Percentiles rank a stretch among this genome's conserved stretches.
Evolutionary conservation across 306 rosid genomes (phyloP).

Genomic region (Herpetospermum pedunculosum): DNA sequence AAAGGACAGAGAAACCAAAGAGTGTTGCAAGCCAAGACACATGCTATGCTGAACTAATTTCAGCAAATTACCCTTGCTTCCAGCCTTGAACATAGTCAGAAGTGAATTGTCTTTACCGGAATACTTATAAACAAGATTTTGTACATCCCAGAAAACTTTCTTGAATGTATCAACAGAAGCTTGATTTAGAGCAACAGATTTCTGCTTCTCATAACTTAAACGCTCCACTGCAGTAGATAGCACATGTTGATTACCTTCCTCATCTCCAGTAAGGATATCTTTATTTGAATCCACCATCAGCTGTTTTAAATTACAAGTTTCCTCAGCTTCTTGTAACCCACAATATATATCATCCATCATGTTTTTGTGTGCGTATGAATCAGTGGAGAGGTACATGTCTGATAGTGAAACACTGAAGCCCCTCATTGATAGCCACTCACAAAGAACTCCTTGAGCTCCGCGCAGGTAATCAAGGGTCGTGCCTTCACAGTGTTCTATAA

Average conservation of each 20-base stretch:
- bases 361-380: conserved; percentile 45
- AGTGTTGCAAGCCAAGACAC: conserved; percentile 94
- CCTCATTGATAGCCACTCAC: conserved; percentile 78
- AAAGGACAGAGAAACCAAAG: conserved; percentile 67
- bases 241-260: conserved; percentile 24
- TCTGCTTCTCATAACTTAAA: conserved; percentile 57
- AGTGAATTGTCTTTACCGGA: conserved; percentile 47
- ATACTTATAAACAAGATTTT: conserved; percentile 53
- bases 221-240: conserved; percentile 29
- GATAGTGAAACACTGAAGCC: conserved; percentile 87
- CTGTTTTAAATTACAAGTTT: conserved; percentile 50
- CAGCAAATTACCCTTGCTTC: conserved; percentile 90
- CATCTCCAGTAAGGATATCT: conserved; percentile 36
- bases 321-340: conserved; percentile 73
- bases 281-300: conserved; percentile 40
- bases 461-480: conserved; percentile 41
- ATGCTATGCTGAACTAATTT: conserved; percentile 77
- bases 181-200: conserved; percentile 61
- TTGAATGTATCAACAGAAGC: conserved; percentile 76
- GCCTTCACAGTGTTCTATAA: conserved; percentile 35
- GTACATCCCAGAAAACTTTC: conserved; percentile 63
- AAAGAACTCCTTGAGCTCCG: conserved; percentile 64
- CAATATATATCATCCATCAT: conserved; percentile 62
- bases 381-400: conserved; percentile 60
- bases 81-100: conserved; percentile 77